These are phyloP conservation scores for Candida railenensis DNA, from an alignment of 805 yeast genomes.

Conservation along the genomic window DNA sequence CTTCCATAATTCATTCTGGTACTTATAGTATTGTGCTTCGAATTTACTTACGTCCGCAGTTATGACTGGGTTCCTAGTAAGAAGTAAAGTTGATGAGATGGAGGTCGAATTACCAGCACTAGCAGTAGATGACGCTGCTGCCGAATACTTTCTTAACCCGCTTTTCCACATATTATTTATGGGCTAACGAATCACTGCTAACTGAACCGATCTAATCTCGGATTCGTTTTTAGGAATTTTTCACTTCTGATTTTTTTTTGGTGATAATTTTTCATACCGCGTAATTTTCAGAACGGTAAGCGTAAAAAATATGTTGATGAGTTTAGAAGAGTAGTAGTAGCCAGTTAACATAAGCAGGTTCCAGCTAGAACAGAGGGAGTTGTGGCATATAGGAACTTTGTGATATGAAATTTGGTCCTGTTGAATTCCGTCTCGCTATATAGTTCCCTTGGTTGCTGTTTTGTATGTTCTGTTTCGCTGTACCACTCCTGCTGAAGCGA, in stretches of 20 bases:
- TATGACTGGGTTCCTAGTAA: constrained; percentile 81
- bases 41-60: constrained; percentile 74
- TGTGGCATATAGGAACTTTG: no score
- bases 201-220: not conserved
- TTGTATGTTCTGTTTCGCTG: no score
- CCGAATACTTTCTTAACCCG: not conserved
- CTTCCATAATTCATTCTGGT: constrained; percentile 82
- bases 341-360: no score
- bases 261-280: not conserved
- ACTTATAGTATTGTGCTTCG: constrained; percentile 72
- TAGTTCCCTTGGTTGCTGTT: no score
- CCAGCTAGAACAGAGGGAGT: no score
- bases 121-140: not conserved
- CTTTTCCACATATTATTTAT: not conserved
- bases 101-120: not conserved
- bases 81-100: constrained; percentile 54
- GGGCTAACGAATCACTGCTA: not conserved
- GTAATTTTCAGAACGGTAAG: not conserved
- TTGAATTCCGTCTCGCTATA: no score
- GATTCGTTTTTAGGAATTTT: not conserved
- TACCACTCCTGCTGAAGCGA: no score
- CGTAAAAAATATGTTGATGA: not conserved
- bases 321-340: not conserved
- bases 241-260: not conserved
- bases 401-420: no score